Base-by-base conservation (phyloP, 768 basidiomycete genomes). In the Omphalotus guepiniiformis region DNA sequence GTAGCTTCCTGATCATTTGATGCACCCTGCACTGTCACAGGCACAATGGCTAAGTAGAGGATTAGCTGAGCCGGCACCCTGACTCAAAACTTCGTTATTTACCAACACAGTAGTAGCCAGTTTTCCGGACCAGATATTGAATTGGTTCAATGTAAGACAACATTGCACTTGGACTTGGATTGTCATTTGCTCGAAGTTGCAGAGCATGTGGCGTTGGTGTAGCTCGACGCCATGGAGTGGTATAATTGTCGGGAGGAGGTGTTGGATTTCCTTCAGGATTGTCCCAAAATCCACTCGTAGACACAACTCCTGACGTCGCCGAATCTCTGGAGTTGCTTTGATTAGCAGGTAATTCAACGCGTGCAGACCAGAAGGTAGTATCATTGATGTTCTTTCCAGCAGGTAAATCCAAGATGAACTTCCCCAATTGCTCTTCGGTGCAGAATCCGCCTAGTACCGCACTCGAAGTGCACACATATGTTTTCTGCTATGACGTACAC, bases 21-120 rank as follows among this genome's bases (percentile, higher is more conserved):
- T 46, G 63, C 57, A 36, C 69, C 70, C 53, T 86, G 69, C n/a
- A 91, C 75, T 8, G 91, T 93, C 26, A 98, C 82, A 29, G 96
- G 96, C 21, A 99, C 79, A 40, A 91, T 78, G 25, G 90, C 93
- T 93, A 51, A 15, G 32, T 9, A 27, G 16, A n/a, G n/a, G n/a
- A n/a, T n/a, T n/a, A n/a, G n/a, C n/a, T 42, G 3, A 21, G 8
- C 16, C 3, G 11, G 19, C 6, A 13, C 35, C 15, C 34, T 12
- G 29, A 26, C 19, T 30, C 37, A 28, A 46, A 29, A 47, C 34
- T 47, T n/a, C n/a, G 23, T 2, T 21, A 69, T 89, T 66, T 62
- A 85, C 94, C 93, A 53, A 95, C 85, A 63, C 95, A 98, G 63
- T 96, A 98, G 63, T 96, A 97, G 2, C 95, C 96, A 1, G 91